Conservation (phyloP, 2,329 filamentous ascomycete genomes). For the Pseudopithomyces chartarum region DNA sequence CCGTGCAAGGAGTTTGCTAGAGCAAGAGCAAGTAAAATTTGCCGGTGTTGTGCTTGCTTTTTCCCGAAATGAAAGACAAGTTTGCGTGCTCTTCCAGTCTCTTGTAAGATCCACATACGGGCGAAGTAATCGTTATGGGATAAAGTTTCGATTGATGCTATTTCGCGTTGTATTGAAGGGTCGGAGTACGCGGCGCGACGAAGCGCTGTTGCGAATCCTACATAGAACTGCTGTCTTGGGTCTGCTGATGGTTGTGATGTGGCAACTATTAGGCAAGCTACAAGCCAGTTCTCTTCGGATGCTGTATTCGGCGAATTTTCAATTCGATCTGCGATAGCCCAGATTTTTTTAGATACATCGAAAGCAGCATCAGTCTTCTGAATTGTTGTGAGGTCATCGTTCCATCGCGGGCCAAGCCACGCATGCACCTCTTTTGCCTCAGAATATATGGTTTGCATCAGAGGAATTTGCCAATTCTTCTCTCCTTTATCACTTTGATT, state of each 20-base stretch:
- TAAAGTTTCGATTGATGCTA: neutral
- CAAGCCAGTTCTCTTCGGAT: neutral
- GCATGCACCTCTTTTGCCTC: slow-evolving; percentile 8
- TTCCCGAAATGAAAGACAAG: neutral
- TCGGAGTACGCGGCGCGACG: neutral
- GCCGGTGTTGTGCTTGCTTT: neutral
- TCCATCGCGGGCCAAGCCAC: slow-evolving; percentile 8
- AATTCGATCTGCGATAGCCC: neutral
- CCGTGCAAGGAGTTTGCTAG: neutral
- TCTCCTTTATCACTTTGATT: slow-evolving; percentile 9
- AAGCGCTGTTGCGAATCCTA: neutral
- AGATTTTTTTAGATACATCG: neutral
- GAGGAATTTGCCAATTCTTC: slow-evolving; percentile 5
- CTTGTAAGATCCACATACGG: slow-evolving; percentile 8
- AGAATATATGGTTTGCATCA: slow-evolving; percentile 13
- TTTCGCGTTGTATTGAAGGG: neutral
- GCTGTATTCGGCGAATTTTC: neutral
- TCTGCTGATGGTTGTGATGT: neutral
- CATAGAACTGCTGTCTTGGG: neutral
- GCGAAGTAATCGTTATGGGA: slow-evolving; percentile 1
- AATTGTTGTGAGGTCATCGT: neutral
- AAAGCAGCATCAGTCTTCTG: neutral
- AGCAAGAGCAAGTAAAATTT: neutral
- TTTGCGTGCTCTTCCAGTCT: neutral
- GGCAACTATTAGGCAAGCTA: slow-evolving; percentile 1